Evolutionary conservation across 495 filamentous ascomycete genomes (phyloP).

Genomic region (Lasiosphaeria ovina): DNA sequence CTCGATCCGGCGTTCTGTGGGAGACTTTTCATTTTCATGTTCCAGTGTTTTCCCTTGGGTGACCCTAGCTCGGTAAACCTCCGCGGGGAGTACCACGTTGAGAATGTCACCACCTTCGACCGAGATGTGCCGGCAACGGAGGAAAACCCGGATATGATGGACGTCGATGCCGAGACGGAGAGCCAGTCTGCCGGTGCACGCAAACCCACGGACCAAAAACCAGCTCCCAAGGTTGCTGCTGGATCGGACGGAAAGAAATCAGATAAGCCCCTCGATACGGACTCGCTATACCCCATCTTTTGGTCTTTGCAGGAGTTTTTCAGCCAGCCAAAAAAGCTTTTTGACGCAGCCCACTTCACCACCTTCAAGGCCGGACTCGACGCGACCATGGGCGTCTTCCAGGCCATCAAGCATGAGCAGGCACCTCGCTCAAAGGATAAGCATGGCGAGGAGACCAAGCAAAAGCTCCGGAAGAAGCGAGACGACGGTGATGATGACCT

Average conservation of each 20-base stretch:
- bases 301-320: slow-evolving; percentile 91
- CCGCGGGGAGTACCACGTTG: slow-evolving; percentile 90
- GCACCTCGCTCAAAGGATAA: slow-evolving; percentile 38
- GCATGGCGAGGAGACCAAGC: slow-evolving; percentile 57
- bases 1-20: slow-evolving; percentile 98
- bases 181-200: slow-evolving; percentile 23
- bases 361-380: slow-evolving; percentile 78
- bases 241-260: slow-evolving; percentile 47
- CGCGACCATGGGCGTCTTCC: slow-evolving; percentile 76
- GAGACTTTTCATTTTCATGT: slow-evolving; percentile 94
- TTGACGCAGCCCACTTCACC: slow-evolving; percentile 65
- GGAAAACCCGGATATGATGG: slow-evolving; percentile 61
- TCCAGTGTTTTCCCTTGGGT: slow-evolving; percentile 92
- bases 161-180: slow-evolving; percentile 46
- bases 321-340: slow-evolving; percentile 81
- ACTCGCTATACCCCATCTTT: slow-evolving; percentile 85
- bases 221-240: slow-evolving; percentile 47
- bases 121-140: slow-evolving; percentile 47
- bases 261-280: slow-evolving; percentile 53
- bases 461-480: slow-evolving; percentile 71
- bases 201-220: slow-evolving; percentile 37
- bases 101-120: slow-evolving; percentile 91
- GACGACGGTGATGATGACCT: slow-evolving; percentile 59
- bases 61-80: slow-evolving; percentile 97
- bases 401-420: slow-evolving; percentile 70